phyloP scores from a whole-genome alignment of 805 yeast genomes.

The Priceomyces fermenticarens region DNA sequence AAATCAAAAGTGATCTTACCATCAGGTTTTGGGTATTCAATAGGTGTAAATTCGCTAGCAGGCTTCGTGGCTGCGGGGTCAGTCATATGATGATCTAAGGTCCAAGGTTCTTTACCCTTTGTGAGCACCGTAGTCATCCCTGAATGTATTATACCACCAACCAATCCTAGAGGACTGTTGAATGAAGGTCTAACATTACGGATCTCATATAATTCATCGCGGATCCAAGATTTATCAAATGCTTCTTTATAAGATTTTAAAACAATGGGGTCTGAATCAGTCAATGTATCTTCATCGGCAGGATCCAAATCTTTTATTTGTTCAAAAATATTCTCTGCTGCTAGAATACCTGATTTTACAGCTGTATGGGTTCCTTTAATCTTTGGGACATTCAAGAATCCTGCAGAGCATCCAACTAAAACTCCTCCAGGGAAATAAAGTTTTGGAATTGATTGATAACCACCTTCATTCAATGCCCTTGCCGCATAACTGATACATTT shows the following conservation, averaged over 20 bases:
- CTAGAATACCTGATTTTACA: conserved; percentile 91
- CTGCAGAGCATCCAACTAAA: conserved; percentile 92
- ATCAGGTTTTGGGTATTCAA: conserved; percentile 94
- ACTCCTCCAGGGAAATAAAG: conserved; percentile 95
- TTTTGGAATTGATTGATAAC: conserved; percentile 88
- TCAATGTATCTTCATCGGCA: conserved; percentile 42
- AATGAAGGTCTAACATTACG: conserved; percentile 94
- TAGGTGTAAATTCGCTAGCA: conserved; percentile 66
- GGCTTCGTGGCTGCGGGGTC: conserved; percentile 71
- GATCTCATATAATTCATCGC: conserved; percentile 76
- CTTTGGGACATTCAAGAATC: conserved; percentile 95
- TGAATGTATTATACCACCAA: conserved; percentile 81
- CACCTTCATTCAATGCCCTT: conserved; percentile 96
- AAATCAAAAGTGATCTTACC: conserved; percentile 89
- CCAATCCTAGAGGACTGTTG: conserved; percentile 65
- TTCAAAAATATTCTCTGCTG: conserved; percentile 79
- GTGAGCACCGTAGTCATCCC: conserved; percentile 80
- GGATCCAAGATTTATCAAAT: conserved; percentile 78
- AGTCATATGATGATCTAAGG: conserved; percentile 63
- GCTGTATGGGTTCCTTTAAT: conserved; percentile 98
- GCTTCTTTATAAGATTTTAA: conserved; percentile 60
- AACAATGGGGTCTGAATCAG: conserved; percentile 34
- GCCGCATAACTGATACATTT: conserved; percentile 94
- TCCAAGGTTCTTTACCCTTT: conserved; percentile 84
- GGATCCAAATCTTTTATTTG: conserved; percentile 40